Evolutionary conservation across 2,329 filamentous ascomycete species (phyloP).

Genomic region (Phialophora expanda): DNA sequence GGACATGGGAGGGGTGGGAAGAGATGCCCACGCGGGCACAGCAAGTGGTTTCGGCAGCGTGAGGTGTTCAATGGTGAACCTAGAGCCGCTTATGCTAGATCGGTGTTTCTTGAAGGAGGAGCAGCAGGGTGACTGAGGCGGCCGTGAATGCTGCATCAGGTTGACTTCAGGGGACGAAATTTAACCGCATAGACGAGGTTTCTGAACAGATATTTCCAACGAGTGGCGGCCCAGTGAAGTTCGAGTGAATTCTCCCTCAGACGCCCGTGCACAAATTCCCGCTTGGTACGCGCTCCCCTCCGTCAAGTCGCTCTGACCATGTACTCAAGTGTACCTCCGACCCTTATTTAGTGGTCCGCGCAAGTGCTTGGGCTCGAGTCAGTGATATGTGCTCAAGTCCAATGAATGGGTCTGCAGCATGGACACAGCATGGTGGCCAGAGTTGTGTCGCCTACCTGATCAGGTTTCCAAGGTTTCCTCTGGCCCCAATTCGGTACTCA

Average conservation of each 20-base stretch:
- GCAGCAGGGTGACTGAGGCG: constrained; percentile 32
- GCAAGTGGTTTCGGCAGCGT: constrained; percentile 39
- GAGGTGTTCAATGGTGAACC: constrained; percentile 40
- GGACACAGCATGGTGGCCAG: constrained; percentile 31
- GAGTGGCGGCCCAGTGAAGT: constrained; percentile 2
- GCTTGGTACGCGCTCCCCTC: constrained; percentile 23
- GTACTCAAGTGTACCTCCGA: constrained; percentile 33
- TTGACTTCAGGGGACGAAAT: constrained; percentile 1
- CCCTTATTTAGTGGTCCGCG: constrained; percentile 36
- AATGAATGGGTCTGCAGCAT: constrained; percentile 23
- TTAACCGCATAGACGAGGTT: constrained; percentile 17
- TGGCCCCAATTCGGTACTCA: constrained; percentile 34
- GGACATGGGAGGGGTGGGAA: constrained; percentile 52
- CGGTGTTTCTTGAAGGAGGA: constrained; percentile 41
- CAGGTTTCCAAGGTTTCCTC: constrained; percentile 21
- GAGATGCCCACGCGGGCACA: constrained; percentile 47
- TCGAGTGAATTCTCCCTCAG: constrained; percentile 10
- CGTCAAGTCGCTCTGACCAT: constrained; percentile 24
- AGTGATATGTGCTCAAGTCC: constrained; percentile 29
- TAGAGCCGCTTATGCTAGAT: constrained; percentile 40
- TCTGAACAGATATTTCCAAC: constrained; percentile 6
- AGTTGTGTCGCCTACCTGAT: constrained; percentile 33
- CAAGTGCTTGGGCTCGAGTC: constrained; percentile 31
- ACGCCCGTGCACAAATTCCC: constrained; percentile 27
- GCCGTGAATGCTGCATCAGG: constrained; percentile 40